These are phyloP conservation scores for Pilaira anomala DNA, from an alignment of 192 early-diverging fungal species.

Conservation along the genomic window DNA sequence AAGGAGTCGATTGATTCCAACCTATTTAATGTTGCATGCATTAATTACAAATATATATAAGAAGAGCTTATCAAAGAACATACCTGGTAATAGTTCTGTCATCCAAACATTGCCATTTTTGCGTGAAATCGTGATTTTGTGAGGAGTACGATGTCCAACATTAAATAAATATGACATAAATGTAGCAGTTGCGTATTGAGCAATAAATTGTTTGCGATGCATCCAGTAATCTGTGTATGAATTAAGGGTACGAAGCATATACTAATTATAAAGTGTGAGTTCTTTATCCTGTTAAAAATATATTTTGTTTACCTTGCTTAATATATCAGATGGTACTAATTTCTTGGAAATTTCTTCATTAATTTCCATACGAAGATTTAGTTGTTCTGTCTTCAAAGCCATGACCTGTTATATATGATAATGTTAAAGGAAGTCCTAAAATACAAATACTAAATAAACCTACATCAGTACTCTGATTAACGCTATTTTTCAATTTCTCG, in stretches of 20 bases:
- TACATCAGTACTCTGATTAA: slow-evolving; percentile 55
- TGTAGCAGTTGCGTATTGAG: slow-evolving; percentile 82
- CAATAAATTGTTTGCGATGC: slow-evolving; percentile 90
- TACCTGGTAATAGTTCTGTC: slow-evolving; percentile 81
- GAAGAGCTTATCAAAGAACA: not conserved
- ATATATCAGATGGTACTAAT: slow-evolving; percentile 82
- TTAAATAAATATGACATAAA: slow-evolving; percentile 92
- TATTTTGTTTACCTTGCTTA: slow-evolving; percentile 63
- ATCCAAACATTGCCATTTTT: slow-evolving; percentile 84
- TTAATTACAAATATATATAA: not conserved
- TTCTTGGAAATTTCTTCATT: slow-evolving; percentile 81
- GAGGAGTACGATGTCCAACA: slow-evolving; percentile 82
- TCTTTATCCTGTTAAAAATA: not conserved
- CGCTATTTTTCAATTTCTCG: slow-evolving; percentile 65
- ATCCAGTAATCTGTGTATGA: slow-evolving; percentile 91
- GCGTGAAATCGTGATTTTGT: slow-evolving; percentile 85
- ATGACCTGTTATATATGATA: slow-evolving; percentile 16
- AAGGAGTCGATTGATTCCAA: slow-evolving; percentile 42
- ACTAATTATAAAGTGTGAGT: slow-evolving; percentile 38
- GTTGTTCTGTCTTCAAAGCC: slow-evolving; percentile 59
- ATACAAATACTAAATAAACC: not conserved
- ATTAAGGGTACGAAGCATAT: slow-evolving; percentile 66
- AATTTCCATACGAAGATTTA: slow-evolving; percentile 81
- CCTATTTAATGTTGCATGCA: slow-evolving; percentile 28
- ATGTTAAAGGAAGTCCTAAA: not conserved